phyloP scores from a whole-genome alignment of 192 early-diverging fungal species.

The Coemansia sp. region DNA sequence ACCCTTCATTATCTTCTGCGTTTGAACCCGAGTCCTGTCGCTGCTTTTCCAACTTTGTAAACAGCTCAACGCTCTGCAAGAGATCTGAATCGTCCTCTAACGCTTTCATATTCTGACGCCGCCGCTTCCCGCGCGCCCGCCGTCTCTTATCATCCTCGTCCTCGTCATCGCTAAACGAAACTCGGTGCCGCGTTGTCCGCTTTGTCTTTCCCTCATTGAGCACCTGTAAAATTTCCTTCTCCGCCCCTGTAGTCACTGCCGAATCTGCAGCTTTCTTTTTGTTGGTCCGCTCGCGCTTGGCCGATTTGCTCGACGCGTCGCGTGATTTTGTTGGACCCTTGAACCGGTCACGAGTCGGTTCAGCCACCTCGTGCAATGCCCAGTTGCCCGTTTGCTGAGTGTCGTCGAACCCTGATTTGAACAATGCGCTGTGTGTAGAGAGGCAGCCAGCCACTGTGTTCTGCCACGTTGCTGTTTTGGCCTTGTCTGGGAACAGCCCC shows the following conservation, averaged over 20 bases:
- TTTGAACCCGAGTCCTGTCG: slow-evolving; percentile 9
- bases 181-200: slow-evolving; percentile 24
- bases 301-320: slow-evolving; percentile 5
- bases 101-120: slow-evolving; percentile 10
- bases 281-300: slow-evolving; percentile 59
- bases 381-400: slow-evolving; percentile 67
- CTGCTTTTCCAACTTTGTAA: slow-evolving; percentile 36
- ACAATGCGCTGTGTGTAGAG: slow-evolving; percentile 74
- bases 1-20: not conserved
- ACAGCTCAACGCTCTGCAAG: slow-evolving; percentile 44
- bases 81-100: slow-evolving; percentile 37
- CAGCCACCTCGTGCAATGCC: slow-evolving; percentile 29
- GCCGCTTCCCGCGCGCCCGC: slow-evolving; percentile 26
- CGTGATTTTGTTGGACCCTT: slow-evolving; percentile 19
- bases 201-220: slow-evolving; percentile 27
- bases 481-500: slow-evolving; percentile 65
- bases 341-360: slow-evolving; percentile 18
- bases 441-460: slow-evolving; percentile 83
- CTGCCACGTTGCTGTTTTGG: slow-evolving; percentile 76
- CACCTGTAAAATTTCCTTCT: slow-evolving; percentile 46
- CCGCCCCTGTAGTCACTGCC: slow-evolving; percentile 14
- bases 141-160: slow-evolving; percentile 16
- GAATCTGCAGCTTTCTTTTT: slow-evolving; percentile 26
- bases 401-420: slow-evolving; percentile 72
- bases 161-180: slow-evolving; percentile 54